Conservation (phyloP, 1,139 yeast genomes). For the Suhomyces terraborum region DNA sequence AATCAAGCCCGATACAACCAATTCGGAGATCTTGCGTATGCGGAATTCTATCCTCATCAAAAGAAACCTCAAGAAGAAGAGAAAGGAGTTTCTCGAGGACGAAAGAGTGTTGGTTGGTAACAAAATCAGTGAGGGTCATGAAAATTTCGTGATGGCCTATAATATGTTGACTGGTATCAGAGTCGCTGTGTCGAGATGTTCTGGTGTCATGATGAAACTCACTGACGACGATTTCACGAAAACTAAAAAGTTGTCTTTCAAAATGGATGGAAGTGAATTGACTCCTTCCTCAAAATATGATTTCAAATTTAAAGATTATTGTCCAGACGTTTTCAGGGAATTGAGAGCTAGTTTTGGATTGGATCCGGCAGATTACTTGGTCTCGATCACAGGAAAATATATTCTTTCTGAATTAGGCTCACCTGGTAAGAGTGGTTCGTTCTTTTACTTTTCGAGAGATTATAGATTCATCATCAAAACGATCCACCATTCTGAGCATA, state of each 20-base stretch:
- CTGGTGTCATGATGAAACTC: conserved; percentile 78
- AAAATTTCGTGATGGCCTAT: conserved; percentile 90
- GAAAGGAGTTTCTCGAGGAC: conserved; percentile 52
- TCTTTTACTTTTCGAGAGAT: conserved; percentile 92
- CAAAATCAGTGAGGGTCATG: conserved; percentile 88
- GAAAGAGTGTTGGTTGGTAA: conserved; percentile 75
- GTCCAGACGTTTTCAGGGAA: conserved; percentile 92
- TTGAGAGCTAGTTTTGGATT: conserved; percentile 76
- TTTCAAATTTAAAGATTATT: conserved; percentile 94
- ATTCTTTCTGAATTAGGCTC: conserved; percentile 90
- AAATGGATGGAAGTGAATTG: conserved; percentile 81
- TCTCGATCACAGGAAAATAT: conserved; percentile 90
- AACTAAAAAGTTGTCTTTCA: conserved; percentile 81
- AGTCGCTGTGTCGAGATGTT: conserved; percentile 89
- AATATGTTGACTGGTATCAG: conserved; percentile 97
- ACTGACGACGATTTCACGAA: conserved; percentile 68
- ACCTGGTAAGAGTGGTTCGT: conserved; percentile 96
- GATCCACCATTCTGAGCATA: conserved; percentile 90
- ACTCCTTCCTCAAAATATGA: conserved; percentile 95
- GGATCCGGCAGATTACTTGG: conserved; percentile 94
- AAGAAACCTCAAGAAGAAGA: conserved; percentile 42
- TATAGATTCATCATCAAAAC: conserved; percentile 94
- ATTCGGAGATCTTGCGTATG: conserved; percentile 45
- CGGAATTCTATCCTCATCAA: conserved; percentile 44
- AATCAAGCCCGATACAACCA: conserved; percentile 21